Evolutionary conservation across 108 stramenopile genomes (phyloP).

Genomic region (Stephanodiscus triporus): DNA sequence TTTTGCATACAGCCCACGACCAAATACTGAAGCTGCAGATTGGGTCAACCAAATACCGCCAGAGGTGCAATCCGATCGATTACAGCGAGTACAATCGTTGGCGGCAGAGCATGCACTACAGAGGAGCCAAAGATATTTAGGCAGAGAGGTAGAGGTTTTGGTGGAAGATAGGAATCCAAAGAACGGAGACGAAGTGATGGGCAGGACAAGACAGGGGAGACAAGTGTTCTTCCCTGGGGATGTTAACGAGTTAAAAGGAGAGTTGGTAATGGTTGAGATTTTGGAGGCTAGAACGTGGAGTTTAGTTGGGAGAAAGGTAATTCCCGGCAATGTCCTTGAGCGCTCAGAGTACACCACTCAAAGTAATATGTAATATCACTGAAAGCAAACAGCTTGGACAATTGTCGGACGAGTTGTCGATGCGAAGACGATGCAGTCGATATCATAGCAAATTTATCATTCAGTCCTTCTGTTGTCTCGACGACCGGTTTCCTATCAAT

Average conservation of each 20-base stretch:
- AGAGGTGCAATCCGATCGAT: constrained; percentile 87
- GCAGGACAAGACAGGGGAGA: constrained; percentile 84
- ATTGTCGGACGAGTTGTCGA: too few species aligned
- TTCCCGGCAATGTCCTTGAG: background rate
- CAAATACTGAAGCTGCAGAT: constrained; percentile 64
- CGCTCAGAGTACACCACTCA: background rate
- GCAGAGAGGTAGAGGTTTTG: constrained; percentile 76
- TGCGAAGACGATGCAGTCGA: too few species aligned
- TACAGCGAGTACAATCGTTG: constrained; percentile 83
- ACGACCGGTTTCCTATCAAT: too few species aligned
- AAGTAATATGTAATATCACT: background rate
- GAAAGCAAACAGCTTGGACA: too few species aligned
- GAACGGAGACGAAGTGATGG: constrained; percentile 83
- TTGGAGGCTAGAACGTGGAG: constrained; percentile 85
- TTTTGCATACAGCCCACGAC: constrained; percentile 61
- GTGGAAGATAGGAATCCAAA: constrained; percentile 91
- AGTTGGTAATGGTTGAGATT: constrained; percentile 72
- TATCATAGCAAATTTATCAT: too few species aligned
- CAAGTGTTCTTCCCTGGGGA: constrained; percentile 90
- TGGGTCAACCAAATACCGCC: constrained; percentile 75
- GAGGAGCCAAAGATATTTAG: constrained; percentile 85
- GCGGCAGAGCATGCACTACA: constrained; percentile 84
- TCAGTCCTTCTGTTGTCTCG: too few species aligned
- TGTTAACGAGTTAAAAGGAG: constrained; percentile 70
- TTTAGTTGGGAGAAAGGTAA: constrained; percentile 59